These are phyloP conservation scores for Durusdinium trenchii DNA, from an alignment of 73 alveolate species.

Conservation along the genomic window DNA sequence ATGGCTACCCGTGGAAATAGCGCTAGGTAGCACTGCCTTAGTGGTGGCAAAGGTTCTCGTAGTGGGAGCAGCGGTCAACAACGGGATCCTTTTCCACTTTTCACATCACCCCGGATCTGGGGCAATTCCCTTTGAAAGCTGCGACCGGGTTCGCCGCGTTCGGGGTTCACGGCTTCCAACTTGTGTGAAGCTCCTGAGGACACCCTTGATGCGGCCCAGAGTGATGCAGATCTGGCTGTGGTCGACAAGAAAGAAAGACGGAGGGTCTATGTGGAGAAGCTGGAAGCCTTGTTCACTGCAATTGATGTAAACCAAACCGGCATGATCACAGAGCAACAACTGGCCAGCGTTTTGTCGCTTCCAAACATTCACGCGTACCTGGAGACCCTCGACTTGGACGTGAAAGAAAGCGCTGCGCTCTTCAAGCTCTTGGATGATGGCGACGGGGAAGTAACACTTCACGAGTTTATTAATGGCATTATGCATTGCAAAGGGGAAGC, in stretches of 20 bases:
- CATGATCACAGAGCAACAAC: constrained; percentile 28
- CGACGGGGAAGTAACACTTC: constrained; percentile 48
- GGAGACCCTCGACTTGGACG: constrained; percentile 20
- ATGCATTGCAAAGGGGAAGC: constrained; percentile 77
- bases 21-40: too few relatives aligned
- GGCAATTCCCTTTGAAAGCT: too few relatives aligned
- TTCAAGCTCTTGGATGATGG: constrained; percentile 60
- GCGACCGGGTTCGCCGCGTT: too few relatives aligned
- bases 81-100: too few relatives aligned
- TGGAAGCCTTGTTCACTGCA: constrained; percentile 25
- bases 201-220: constrained; percentile 63
- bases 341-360: not conserved
- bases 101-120: too few relatives aligned
- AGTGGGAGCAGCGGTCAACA: too few relatives aligned
- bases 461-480: constrained; percentile 59
- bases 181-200: constrained; percentile 37
- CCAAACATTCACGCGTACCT: constrained; percentile 49
- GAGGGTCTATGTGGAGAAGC: constrained; percentile 44
- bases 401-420: constrained; percentile 77
- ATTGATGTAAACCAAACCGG: not conserved
- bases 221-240: constrained; percentile 60
- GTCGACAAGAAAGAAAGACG: constrained; percentile 24
- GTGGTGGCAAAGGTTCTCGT: too few relatives aligned
- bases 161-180: too few relatives aligned
- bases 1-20: too few relatives aligned